Base-by-base conservation (phyloP, 148 eudicot species). In the Rhododendron ferrugineum region DNA sequence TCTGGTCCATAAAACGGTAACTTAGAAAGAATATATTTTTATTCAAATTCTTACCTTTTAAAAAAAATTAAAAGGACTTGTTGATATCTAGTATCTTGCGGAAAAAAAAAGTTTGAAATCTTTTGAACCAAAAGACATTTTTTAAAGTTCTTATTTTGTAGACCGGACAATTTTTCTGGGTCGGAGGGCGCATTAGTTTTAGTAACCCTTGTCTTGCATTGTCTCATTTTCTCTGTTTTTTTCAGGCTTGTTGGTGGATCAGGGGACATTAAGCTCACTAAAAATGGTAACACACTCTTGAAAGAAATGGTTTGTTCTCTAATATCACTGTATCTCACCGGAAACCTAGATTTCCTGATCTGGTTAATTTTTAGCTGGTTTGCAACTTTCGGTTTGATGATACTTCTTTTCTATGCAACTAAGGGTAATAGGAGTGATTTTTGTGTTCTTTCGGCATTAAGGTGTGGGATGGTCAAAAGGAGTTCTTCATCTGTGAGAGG, bases 191-290 rank as follows among this genome's bases (percentile, higher is more conserved):
- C 16, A 16, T 54, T 54, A 54, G 15, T 28, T 10, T 30, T 32
- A 32, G 75, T 70, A 1, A 70, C 40, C 75, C 75, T 26, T 70
- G 18, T 68, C 6, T 11, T 68, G 36, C 36, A 28, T 11, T 68
- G 36, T 30, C 20, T 30, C 20, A 70, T 70, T 70, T n/a, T 10
- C 44, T 10, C 26, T 78, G 28, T 10, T 16, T 75, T 80, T 87
- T 36, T 0, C 78, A 95, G 99, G 98, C 97, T 95, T 91, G 98
- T 96, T 91, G 97, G 99, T 56, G 97, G 99, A 82, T 92, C 98
- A 44, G 98, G 97, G 13, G 98, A 95, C 75, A 96, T 97, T 77
- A 95, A 97, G 87, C 98, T 97, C 28, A 95, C 99, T 3, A 97
- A 95, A 90, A 98, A 95, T 84, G 99, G 98, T 1, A 97, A 95